Percentiles rank a stretch among this genome's conserved stretches.
Evolutionary conservation across 2,329 filamentous ascomycete species (phyloP).

Genomic region (Aspergillus pseudoviridinutans): DNA sequence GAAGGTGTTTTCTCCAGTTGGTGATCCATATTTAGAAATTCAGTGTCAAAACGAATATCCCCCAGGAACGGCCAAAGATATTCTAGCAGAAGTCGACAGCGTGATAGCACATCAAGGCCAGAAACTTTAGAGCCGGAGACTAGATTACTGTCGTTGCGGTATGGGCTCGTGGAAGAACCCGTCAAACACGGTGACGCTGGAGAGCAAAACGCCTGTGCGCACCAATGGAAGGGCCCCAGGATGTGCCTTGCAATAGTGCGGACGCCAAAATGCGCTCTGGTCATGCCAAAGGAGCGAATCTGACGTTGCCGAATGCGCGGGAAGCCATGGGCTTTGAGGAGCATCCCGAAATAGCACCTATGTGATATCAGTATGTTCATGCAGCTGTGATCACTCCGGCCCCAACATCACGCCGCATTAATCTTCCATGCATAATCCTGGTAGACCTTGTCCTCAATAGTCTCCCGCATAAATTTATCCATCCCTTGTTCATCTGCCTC

Average conservation of each 20-base stretch:
- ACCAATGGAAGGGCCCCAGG: not conserved
- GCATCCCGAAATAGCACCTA: not conserved
- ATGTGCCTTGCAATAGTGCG: not conserved
- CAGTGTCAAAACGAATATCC: not conserved
- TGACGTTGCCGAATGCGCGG: not conserved
- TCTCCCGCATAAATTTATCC: slow-evolving; percentile 59
- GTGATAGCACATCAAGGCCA: not conserved
- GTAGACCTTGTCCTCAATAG: slow-evolving; percentile 54
- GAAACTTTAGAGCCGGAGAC: not conserved
- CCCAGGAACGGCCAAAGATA: not conserved
- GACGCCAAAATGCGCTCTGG: not conserved
- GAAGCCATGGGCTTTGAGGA: not conserved
- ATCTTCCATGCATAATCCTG: slow-evolving; percentile 38
- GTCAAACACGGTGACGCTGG: not conserved
- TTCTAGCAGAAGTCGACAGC: not conserved
- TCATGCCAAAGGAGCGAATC: not conserved
- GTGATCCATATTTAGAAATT: not conserved
- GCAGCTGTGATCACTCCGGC: not conserved
- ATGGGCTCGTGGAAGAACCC: not conserved
- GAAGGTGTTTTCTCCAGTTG: not conserved
- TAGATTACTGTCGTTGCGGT: not conserved
- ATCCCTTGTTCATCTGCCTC: slow-evolving; percentile 43
- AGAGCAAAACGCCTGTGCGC: not conserved
- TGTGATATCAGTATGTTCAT: not conserved
- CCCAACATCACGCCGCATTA: slow-evolving; percentile 28